Conservation (phyloP, 2,329 filamentous ascomycete species). For the Pseudogymnoascus sp. region DNA sequence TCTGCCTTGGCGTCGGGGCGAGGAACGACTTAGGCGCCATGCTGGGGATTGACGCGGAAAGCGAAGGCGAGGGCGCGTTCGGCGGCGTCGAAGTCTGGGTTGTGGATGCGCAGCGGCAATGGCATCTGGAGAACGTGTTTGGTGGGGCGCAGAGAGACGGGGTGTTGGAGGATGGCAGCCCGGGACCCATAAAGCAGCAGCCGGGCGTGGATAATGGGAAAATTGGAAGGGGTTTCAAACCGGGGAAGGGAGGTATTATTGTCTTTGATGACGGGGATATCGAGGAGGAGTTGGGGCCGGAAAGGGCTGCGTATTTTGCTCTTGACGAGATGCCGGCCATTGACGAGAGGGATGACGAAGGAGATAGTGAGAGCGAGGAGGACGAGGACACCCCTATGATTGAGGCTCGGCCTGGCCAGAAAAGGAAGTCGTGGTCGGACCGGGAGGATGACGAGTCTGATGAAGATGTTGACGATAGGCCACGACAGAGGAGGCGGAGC, state of each 20-base stretch:
- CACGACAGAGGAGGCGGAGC: conserved; percentile 72
- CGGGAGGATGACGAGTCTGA: conserved; percentile 54
- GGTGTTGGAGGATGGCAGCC: conserved; percentile 33
- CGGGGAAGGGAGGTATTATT: conserved; percentile 77
- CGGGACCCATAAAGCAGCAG: conserved; percentile 41
- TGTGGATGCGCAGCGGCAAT: conserved; percentile 81
- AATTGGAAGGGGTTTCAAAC: conserved; percentile 62
- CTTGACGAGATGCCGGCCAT: conserved; percentile 85
- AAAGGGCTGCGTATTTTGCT: conserved; percentile 77
- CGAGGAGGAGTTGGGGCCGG: conserved; percentile 64
- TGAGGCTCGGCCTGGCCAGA: conserved; percentile 51
- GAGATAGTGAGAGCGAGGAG: conserved; percentile 48
- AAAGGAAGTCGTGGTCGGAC: conserved; percentile 73
- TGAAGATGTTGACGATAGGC: conserved; percentile 66
- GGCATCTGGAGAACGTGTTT: conserved; percentile 93
- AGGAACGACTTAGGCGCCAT: conserved; percentile 79
- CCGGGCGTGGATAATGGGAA: conserved; percentile 64
- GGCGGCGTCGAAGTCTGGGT: conserved; percentile 93
- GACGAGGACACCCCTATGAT: conserved; percentile 40
- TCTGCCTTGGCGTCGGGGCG: conserved; percentile 88
- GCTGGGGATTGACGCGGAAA: conserved; percentile 62
- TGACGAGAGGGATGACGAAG: conserved; percentile 61
- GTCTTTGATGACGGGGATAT: conserved; percentile 97
- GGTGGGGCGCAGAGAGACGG: conserved; percentile 51
- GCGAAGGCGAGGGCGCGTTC: conserved; percentile 53